Evolutionary conservation across 1,139 yeast species (phyloP).

Genomic region (Lodderomyces pseudojiufengensis): DNA sequence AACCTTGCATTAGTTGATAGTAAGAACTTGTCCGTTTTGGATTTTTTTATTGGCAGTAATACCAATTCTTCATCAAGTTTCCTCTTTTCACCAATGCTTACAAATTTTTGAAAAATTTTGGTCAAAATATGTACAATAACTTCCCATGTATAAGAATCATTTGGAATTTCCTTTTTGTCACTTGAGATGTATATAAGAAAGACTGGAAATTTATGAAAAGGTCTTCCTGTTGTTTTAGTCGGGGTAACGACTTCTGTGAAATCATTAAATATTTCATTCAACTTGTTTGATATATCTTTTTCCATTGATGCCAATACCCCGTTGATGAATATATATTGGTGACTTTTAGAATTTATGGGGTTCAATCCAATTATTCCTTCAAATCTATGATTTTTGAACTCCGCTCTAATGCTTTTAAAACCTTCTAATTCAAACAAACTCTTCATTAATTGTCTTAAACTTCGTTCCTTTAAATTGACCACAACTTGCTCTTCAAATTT

Average conservation of each 20-base stretch:
- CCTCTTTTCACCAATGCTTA: conserved; percentile 18
- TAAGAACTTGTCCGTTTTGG: conserved; percentile 8
- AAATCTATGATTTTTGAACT: conserved; percentile 22
- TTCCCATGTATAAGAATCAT: conserved; percentile 21
- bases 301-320: conserved; percentile 27
- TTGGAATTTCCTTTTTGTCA: conserved; percentile 28
- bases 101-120: conserved; percentile 25
- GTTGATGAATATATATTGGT: conserved; percentile 50
- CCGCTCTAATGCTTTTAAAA: conserved; percentile 19
- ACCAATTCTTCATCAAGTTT: conserved; percentile 1
- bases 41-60: conserved; percentile 9
- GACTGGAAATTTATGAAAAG: conserved; percentile 25
- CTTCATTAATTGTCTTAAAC: conserved; percentile 6
- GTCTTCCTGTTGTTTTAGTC: conserved; percentile 9
- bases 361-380: conserved; percentile 27
- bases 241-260: conserved; percentile 5
- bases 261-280: conserved; percentile 27
- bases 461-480: not conserved
- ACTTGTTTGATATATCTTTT: conserved; percentile 18
- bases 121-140: conserved; percentile 27
- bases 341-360: conserved; percentile 28
- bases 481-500: conserved; percentile 9
- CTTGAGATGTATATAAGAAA: conserved; percentile 34
- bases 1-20: conserved; percentile 9
- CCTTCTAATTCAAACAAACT: conserved; percentile 10